Evolutionary conservation across 352 stramenopile species (phyloP), one percentile per base, ranked within the genome.

Genomic region (Ophiocytium majus): DNA sequence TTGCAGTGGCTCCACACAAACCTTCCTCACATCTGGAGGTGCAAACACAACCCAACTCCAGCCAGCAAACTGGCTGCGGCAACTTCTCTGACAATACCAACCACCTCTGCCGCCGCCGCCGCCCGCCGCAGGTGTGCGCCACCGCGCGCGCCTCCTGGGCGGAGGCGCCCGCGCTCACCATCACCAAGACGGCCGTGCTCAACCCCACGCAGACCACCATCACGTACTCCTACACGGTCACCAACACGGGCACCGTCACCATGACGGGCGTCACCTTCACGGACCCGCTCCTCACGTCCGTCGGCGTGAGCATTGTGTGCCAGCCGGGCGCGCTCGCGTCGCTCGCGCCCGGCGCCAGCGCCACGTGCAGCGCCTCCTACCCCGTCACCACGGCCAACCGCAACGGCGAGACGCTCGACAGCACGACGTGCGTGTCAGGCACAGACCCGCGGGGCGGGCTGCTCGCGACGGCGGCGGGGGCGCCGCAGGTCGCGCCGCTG

Each of bases 171-270:
- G 64, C 5, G 5, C 64, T 76, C 5, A 14, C 31, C 31, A 37
- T 76, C 31, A 17, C 64, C 31, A 34, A 37, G 34, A 76, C 64
- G 31, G 64, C 64, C 34, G 64, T 76, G 64, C 34, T 76, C 31
- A 37, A 10, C 31, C 5, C 64, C 31, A 17, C 64, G 64, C 64
- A 76, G 64, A 17, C 31, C 14, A 0, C 1, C 10, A 82, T 82
- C 36, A 35, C 10, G 1, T 85, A 85, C 37, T 36, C 36, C 0
- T 85, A 63, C 71, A 50, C 31, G 34, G 50, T 85, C 19, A 49
- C 33, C 43, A 85, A 85, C 57, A 36, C 64, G 9, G 74, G 74
- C 32, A 82, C 35, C 28, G 71, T 79, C 1, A 85, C 82, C 1
- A 78, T 85, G 23, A 79, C 64, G 19, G 19, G 19, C 9, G 19